These are phyloP conservation scores for Pythium apleroticum DNA, from an alignment of 352 stramenopile species.

Conservation along the genomic window DNA sequence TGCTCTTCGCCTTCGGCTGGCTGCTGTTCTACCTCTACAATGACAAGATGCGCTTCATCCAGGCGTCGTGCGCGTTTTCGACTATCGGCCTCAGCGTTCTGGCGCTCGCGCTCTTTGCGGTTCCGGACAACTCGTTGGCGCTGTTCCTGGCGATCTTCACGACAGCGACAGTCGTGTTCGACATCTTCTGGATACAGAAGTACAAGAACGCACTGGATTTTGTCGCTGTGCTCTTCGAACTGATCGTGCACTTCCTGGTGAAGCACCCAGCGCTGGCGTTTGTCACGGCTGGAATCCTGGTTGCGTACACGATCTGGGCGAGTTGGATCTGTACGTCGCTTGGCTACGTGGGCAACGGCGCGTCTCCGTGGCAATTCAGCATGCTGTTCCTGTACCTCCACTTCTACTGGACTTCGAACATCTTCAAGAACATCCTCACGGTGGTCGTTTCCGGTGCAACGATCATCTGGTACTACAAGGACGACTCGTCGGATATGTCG, in stretches of 20 bases:
- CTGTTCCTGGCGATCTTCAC: slow-evolving; percentile 52
- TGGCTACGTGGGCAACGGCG: slow-evolving; percentile 53
- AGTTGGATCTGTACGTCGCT: slow-evolving; percentile 83
- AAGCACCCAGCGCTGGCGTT: slow-evolving; percentile 55
- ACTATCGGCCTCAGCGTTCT: slow-evolving; percentile 51
- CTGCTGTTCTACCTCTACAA: slow-evolving; percentile 73
- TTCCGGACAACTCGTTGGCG: slow-evolving; percentile 48
- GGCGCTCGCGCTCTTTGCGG: slow-evolving; percentile 49
- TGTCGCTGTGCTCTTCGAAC: slow-evolving; percentile 78
- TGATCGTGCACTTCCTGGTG: slow-evolving; percentile 71
- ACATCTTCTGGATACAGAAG: slow-evolving; percentile 71
- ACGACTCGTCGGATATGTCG: slow-evolving; percentile 64
- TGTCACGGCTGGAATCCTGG: slow-evolving; percentile 47
- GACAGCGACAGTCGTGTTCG: slow-evolving; percentile 39
- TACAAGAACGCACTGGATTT: slow-evolving; percentile 75
- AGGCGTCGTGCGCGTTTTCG: slow-evolving; percentile 68
- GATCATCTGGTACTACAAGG: slow-evolving; percentile 87
- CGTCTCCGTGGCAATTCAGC: slow-evolving; percentile 66
- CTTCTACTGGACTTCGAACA: slow-evolving; percentile 88
- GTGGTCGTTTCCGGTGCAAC: slow-evolving; percentile 76
- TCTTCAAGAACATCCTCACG: slow-evolving; percentile 84
- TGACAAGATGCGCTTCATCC: slow-evolving; percentile 73
- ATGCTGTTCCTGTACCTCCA: slow-evolving; percentile 80
- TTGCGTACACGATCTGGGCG: slow-evolving; percentile 73
- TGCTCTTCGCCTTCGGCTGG: slow-evolving; percentile 71